These are phyloP conservation scores for Pugionium dolabratum DNA, from an alignment of 345 rosid species.

Conservation along the genomic window DNA sequence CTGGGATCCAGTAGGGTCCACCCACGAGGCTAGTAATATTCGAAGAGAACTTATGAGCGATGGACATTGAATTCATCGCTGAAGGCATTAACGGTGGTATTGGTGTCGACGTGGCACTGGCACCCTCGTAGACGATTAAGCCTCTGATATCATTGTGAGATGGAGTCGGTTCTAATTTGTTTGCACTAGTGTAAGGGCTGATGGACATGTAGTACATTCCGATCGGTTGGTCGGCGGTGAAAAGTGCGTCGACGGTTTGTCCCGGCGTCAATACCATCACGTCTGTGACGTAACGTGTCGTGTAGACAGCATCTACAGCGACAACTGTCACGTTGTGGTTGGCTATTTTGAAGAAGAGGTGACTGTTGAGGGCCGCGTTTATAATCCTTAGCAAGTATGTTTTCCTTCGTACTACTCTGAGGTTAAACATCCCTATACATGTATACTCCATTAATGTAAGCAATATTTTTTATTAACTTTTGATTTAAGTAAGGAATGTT, in stretches of 20 bases:
- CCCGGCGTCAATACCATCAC: constrained; percentile 66
- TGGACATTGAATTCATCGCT: constrained; percentile 48
- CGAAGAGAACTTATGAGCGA: constrained; percentile 60
- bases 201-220: constrained; percentile 76
- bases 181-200: constrained; percentile 50
- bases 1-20: constrained; percentile 66
- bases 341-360: constrained; percentile 79
- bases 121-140: constrained; percentile 48
- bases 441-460: not conserved
- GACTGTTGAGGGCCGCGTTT: constrained; percentile 82
- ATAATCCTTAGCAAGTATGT: constrained; percentile 74
- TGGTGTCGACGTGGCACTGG: constrained; percentile 30
- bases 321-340: constrained; percentile 71
- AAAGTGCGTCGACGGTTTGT: constrained; percentile 62
- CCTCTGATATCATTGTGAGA: constrained; percentile 47
- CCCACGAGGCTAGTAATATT: constrained; percentile 46
- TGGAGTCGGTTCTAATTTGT: not conserved
- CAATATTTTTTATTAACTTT: not conserved
- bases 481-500: not conserved
- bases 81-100: constrained; percentile 65
- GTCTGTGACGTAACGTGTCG: constrained; percentile 55
- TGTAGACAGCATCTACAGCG: constrained; percentile 67
- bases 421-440: constrained; percentile 49
- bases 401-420: constrained; percentile 58
- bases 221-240: constrained; percentile 51